phyloP scores from a whole-genome alignment of 345 rosid species.

The Cardamine chenopodiifolia region DNA sequence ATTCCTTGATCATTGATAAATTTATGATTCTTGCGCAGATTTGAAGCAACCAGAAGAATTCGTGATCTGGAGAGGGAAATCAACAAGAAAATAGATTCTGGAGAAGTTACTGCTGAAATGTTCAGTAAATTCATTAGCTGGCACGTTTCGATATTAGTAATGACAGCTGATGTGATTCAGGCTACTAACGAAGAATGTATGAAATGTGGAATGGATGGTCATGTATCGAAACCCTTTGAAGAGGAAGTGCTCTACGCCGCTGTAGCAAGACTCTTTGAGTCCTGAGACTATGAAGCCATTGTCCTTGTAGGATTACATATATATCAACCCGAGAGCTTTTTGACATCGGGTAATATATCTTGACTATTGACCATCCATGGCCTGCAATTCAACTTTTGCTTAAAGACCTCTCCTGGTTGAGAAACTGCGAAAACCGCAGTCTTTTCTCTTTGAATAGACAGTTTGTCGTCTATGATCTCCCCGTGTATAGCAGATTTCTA shows the following conservation, averaged over 20 bases:
- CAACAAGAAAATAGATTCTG: slow-evolving; percentile 58
- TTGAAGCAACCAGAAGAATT: slow-evolving; percentile 79
- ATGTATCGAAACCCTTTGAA: slow-evolving; percentile 81
- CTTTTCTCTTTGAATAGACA: slow-evolving; percentile 25
- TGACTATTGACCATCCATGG: slow-evolving; percentile 14
- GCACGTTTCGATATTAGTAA: slow-evolving; percentile 83
- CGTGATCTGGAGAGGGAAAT: slow-evolving; percentile 57
- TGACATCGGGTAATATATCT: slow-evolving; percentile 25
- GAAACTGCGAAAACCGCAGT: slow-evolving; percentile 10
- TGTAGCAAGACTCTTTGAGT: slow-evolving; percentile 66
- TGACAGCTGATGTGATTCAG: slow-evolving; percentile 94
- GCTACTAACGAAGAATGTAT: slow-evolving; percentile 72
- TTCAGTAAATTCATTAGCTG: slow-evolving; percentile 51
- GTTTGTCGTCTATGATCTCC: neutral
- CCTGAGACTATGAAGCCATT: slow-evolving; percentile 34
- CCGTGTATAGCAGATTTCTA: slow-evolving; percentile 32
- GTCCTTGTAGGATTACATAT: slow-evolving; percentile 19
- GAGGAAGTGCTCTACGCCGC: slow-evolving; percentile 80
- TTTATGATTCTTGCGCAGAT: slow-evolving; percentile 42
- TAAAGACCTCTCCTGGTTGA: slow-evolving; percentile 3
- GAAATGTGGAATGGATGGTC: slow-evolving; percentile 89
- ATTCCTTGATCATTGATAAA: neutral
- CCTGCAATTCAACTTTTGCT: slow-evolving; percentile 11
- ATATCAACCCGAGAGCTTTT: slow-evolving; percentile 36
- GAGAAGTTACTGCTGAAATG: slow-evolving; percentile 52